These are phyloP conservation scores for Eucalyptus tenuipes DNA, from an alignment of 345 rosid species.

Conservation along the genomic window DNA sequence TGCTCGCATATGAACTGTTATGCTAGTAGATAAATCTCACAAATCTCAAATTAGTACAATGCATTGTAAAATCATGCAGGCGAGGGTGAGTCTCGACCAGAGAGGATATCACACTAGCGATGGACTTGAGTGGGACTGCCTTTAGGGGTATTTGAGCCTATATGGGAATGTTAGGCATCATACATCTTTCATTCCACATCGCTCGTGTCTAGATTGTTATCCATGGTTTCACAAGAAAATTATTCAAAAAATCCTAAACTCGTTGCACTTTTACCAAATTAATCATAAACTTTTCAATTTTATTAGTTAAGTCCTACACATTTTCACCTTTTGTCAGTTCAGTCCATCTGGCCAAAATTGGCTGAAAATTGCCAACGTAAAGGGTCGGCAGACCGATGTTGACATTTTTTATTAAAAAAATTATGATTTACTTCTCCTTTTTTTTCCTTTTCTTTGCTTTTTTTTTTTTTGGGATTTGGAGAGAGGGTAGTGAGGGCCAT, in stretches of 20 bases:
- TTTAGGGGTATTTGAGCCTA: not conserved
- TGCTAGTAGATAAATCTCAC: not conserved
- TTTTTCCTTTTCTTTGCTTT: too few relatives aligned
- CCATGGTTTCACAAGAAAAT: not conserved
- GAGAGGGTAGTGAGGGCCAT: accelerated
- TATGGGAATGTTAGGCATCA: not conserved
- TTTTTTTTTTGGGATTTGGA: too few relatives aligned
- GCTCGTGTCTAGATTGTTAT: not conserved
- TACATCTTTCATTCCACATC: not conserved
- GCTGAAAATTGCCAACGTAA: too few relatives aligned
- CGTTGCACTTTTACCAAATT: too few relatives aligned
- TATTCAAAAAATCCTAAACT: too few relatives aligned
- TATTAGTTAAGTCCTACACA: too few relatives aligned
- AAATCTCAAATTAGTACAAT: not conserved
- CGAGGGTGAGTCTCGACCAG: not conserved
- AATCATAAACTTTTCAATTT: too few relatives aligned
- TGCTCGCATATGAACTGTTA: not conserved
- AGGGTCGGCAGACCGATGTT: accelerated
- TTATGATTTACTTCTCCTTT: too few relatives aligned
- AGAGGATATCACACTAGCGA: not conserved
- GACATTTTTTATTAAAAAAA: too few relatives aligned
- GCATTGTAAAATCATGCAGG: not conserved
- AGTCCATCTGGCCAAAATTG: too few relatives aligned
- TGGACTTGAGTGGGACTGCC: not conserved
- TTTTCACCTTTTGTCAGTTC: too few relatives aligned